These are phyloP conservation scores for Ustilago bromivora DNA, from an alignment of 1,284 basidiomycete species.

Conservation along the genomic window DNA sequence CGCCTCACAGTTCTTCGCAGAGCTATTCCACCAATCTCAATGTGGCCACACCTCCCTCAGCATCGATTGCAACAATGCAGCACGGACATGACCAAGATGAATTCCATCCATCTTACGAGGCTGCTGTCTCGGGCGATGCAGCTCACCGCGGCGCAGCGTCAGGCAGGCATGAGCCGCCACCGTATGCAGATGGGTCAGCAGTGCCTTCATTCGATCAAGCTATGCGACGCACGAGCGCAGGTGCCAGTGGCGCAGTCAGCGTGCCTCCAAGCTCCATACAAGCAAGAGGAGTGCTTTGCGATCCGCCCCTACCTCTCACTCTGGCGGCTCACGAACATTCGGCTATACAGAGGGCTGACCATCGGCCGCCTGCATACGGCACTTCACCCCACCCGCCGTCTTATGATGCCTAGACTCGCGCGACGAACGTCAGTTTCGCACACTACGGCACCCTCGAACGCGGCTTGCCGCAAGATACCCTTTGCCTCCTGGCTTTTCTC, in stretches of 20 bases:
- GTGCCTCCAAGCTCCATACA: neutral
- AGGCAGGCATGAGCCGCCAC: slow-evolving; percentile 33
- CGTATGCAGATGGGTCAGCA: slow-evolving; percentile 28
- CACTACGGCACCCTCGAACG: neutral
- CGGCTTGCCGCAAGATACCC: neutral
- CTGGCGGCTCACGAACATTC: neutral
- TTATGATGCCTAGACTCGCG: slow-evolving; percentile 25
- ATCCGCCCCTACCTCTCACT: neutral
- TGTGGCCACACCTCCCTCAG: neutral
- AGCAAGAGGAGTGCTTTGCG: neutral
- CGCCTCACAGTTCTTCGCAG: neutral
- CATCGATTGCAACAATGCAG: slow-evolving; percentile 1
- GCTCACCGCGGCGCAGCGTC: neutral
- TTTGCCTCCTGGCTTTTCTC: neutral
- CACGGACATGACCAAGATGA: slow-evolving; percentile 8
- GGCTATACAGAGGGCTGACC: slow-evolving; percentile 5
- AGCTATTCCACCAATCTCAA: slow-evolving; percentile 9
- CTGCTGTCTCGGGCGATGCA: slow-evolving; percentile 20
- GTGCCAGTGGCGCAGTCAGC: neutral
- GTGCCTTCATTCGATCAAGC: slow-evolving; percentile 42
- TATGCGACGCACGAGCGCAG: slow-evolving; percentile 11
- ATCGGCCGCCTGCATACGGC: slow-evolving; percentile 41
- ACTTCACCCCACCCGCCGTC: slow-evolving; percentile 47
- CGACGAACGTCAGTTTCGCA: neutral
- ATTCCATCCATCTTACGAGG: slow-evolving; percentile 36